Base-by-base conservation (phyloP, 129 eudicot species). In the Deinandra increscens region DNA sequence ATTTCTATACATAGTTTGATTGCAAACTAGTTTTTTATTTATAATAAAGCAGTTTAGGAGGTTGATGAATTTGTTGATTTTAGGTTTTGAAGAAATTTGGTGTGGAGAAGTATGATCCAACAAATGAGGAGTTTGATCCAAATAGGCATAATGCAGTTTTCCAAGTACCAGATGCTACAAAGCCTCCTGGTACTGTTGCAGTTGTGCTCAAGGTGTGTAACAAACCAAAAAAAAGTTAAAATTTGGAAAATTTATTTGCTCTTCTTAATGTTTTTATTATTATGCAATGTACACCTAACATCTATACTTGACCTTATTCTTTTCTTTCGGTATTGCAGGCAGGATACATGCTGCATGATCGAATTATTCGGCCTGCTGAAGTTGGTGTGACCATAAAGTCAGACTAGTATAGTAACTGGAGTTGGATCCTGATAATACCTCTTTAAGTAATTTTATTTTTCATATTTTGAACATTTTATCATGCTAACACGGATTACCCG, bases 111-210 rank as follows among this genome's bases (percentile, higher is more conserved):
- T 82, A 80, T 78, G 91, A 92, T 66, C 89, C 98, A 4, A 60
- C 79, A 9, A 74, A 92, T 68, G 98, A 92, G 59, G 87, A 88
- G 49, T 92, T 92, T 71, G 96, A 92, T 70, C 98, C 98, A 31
- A 84, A 88, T 74, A 84, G 89, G 78, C 98, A 92, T 71, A 86
- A 92, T 73, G 98, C 96, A 43, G 87, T 84, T 34, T 88, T 88
- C 69, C 96, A 88, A 83, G 95, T 92, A 53, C 95, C 95, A 3
- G 96, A 86, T 76, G 79, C 85, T 50, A 69, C 95, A 41, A 88
- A 92, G 78, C 72, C 94, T 41, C 87, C 91, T 1, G 88, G 75
- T 59, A 90, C 85, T 17, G 86, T 92, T 66, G 96, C 95, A 9
- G 90, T 84, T 69, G 96, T 88, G 41, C 84, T 92, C 33, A 92